Percentiles rank a stretch among this genome's conserved stretches.
Conservation (phyloP, 2,329 filamentous ascomycete genomes). For the Plectosphaerella cucumerina region DNA sequence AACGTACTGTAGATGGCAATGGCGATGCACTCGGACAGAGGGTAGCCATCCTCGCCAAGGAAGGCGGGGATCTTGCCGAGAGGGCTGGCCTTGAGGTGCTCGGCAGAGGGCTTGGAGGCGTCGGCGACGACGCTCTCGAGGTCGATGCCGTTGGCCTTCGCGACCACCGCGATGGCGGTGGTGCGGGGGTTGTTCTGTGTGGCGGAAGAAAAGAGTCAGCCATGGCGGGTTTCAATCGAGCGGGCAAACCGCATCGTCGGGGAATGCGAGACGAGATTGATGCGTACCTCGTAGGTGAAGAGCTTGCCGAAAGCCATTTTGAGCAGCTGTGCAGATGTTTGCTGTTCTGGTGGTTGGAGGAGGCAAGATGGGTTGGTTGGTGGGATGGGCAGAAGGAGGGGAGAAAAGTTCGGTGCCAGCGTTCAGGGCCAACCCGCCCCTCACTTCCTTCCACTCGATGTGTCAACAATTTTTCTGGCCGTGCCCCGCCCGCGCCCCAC, state of each 20-base stretch:
- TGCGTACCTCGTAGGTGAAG: constrained; percentile 75
- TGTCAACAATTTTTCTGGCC: constrained; percentile 3
- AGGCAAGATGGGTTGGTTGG: constrained; percentile 17
- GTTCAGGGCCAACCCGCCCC: neutral
- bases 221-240: constrained; percentile 18
- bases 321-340: constrained; percentile 21
- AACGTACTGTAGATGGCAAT: constrained; percentile 96
- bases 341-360: constrained; percentile 7
- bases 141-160: constrained; percentile 96
- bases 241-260: neutral
- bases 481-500: constrained; percentile 3
- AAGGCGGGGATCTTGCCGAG: constrained; percentile 93
- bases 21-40: constrained; percentile 84
- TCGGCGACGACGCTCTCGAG: constrained; percentile 76
- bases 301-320: constrained; percentile 98
- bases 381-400: constrained; percentile 18
- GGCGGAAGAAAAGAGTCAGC: constrained; percentile 22
- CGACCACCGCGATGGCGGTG: constrained; percentile 83
- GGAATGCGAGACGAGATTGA: neutral
- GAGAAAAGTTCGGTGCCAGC: constrained; percentile 12
- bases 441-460: neutral
- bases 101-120: constrained; percentile 59
- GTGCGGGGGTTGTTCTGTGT: constrained; percentile 82
- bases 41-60: constrained; percentile 85
- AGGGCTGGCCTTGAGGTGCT: constrained; percentile 82